These are phyloP conservation scores for Talaromyces nanjingensis DNA, from an alignment of 495 filamentous ascomycete species.

Conservation along the genomic window DNA sequence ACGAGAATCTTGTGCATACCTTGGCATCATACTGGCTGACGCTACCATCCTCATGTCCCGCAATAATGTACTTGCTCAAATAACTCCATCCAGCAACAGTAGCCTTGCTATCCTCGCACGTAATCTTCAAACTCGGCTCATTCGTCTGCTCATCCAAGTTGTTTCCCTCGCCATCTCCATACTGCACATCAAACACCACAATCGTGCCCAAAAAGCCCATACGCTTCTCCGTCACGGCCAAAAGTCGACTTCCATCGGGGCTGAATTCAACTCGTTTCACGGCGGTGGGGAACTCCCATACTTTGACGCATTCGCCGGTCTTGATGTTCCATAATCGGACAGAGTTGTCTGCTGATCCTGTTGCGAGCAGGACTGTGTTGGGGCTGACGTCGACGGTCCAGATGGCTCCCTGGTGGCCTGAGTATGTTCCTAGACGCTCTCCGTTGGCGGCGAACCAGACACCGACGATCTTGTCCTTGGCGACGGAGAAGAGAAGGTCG, in stretches of 20 bases:
- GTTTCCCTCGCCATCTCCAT: slow-evolving; percentile 59
- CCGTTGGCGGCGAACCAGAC: slow-evolving; percentile 92
- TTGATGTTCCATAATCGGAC: slow-evolving; percentile 95
- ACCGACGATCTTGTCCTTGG: slow-evolving; percentile 96
- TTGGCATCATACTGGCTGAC: slow-evolving; percentile 94
- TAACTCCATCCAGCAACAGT: slow-evolving; percentile 97
- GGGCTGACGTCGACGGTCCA: slow-evolving; percentile 99
- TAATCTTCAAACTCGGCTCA: slow-evolving; percentile 75
- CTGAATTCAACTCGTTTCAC: slow-evolving; percentile 96
- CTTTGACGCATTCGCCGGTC: slow-evolving; percentile 86
- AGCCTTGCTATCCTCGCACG: slow-evolving; percentile 88
- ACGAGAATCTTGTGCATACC: slow-evolving; percentile 38
- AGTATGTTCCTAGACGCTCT: slow-evolving; percentile 91
- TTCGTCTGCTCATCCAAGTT: slow-evolving; percentile 59
- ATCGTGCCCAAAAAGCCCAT: slow-evolving; percentile 93
- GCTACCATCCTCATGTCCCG: slow-evolving; percentile 92
- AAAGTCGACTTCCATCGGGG: slow-evolving; percentile 78
- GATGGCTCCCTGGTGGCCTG: slow-evolving; percentile 93
- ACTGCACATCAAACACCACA: slow-evolving; percentile 77
- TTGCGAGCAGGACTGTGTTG: slow-evolving; percentile 86
- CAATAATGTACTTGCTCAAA: slow-evolving; percentile 86
- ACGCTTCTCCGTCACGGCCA: slow-evolving; percentile 96
- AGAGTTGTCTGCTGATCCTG: slow-evolving; percentile 95
- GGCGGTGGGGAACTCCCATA: slow-evolving; percentile 92
- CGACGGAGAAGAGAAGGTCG: slow-evolving; percentile 93